phyloP scores from a whole-genome alignment of 306 rosid genomes.

The Arachis stenosperma region DNA sequence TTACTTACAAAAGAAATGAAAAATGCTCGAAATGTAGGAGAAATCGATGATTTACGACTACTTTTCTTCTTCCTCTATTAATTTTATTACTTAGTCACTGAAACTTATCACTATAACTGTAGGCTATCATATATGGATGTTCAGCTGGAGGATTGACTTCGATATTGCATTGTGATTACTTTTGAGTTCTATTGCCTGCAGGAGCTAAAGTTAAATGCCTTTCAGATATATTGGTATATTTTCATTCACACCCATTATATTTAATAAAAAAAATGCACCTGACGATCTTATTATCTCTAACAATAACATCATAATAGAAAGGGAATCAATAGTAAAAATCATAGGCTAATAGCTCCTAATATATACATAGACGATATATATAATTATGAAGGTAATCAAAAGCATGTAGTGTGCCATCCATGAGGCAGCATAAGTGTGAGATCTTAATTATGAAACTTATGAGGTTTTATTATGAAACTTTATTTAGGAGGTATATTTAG shows the following conservation, averaged over 20 bases:
- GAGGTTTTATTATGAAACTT: too few relatives aligned
- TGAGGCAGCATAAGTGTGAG: too few relatives aligned
- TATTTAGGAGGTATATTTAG: too few relatives aligned
- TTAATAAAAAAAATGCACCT: too few relatives aligned
- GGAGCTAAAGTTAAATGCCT: slow-evolving; percentile 78
- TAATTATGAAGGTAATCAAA: too few relatives aligned
- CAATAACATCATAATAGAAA: too few relatives aligned
- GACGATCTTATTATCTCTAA: too few relatives aligned
- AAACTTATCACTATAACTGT: slow-evolving; percentile 33
- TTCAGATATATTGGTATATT: slow-evolving; percentile 48
- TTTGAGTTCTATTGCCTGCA: slow-evolving; percentile 63
- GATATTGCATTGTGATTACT: slow-evolving; percentile 83
- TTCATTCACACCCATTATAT: too few relatives aligned
- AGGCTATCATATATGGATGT: slow-evolving; percentile 95
- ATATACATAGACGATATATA: too few relatives aligned
- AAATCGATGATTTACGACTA: neutral
- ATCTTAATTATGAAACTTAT: neutral
- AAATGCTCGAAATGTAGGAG: slow-evolving; percentile 74
- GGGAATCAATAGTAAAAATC: too few relatives aligned
- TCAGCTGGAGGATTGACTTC: slow-evolving; percentile 96
- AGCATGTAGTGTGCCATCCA: too few relatives aligned
- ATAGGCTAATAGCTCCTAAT: too few relatives aligned
- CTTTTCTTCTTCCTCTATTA: neutral
- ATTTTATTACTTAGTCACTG: slow-evolving; percentile 36
- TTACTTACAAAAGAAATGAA: slow-evolving; percentile 86